phyloP scores from a whole-genome alignment of 768 basidiomycete genomes.

The Hygrocybe punicea region DNA sequence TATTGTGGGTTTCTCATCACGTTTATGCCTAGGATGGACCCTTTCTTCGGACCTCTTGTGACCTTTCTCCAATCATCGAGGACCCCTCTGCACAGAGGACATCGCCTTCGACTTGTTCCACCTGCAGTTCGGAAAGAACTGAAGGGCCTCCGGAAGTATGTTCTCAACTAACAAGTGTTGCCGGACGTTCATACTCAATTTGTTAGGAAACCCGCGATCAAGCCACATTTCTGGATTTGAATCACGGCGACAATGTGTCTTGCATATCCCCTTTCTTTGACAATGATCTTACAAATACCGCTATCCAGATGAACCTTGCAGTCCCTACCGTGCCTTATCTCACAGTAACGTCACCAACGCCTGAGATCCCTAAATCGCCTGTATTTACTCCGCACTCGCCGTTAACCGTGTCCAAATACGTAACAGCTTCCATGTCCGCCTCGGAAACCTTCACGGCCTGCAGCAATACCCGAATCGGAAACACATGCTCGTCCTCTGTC shows the following conservation, averaged over 20 bases:
- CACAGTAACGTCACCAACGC: conserved; percentile 33
- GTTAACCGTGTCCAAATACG: conserved; percentile 11
- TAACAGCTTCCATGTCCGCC: conserved; percentile 3
- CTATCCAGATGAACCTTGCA: neutral
- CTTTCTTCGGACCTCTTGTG: neutral
- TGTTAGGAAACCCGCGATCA: too few species aligned
- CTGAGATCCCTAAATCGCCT: conserved; percentile 20
- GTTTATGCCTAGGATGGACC: neutral
- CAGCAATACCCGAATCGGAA: conserved; percentile 1
- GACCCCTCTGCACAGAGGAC: conserved; percentile 2
- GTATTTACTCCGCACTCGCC: conserved; percentile 14
- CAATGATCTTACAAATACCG: neutral
- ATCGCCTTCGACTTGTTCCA: neutral
- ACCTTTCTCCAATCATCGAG: conserved; percentile 7
- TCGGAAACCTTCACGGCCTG: neutral
- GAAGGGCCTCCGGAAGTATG: neutral
- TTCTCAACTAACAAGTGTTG: neutral
- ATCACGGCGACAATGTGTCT: neutral
- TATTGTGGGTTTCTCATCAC: neutral
- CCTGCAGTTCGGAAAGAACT: neutral
- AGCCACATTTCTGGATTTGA: too few species aligned
- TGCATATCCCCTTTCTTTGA: neutral
- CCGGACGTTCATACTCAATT: too few species aligned
- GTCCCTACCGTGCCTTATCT: conserved; percentile 25
- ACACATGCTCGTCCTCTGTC: neutral